Conservation (phyloP, 805 yeast species). For the Suhomyces faveliae region DNA sequence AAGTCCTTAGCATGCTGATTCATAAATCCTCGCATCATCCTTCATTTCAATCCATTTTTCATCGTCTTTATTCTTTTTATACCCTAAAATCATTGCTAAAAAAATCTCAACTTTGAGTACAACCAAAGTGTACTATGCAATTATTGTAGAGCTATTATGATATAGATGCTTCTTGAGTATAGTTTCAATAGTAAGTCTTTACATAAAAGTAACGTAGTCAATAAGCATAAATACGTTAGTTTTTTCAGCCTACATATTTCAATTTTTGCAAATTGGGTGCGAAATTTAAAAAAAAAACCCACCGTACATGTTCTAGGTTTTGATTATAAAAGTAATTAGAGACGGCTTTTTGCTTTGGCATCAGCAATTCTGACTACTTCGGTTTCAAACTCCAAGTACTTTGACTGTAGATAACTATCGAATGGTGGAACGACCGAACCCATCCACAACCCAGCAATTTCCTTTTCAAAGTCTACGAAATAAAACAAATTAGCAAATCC, state of each 20-base stretch:
- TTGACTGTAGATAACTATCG: constrained; percentile 20
- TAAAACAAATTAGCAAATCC: constrained; percentile 40
- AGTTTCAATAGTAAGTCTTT: not conserved
- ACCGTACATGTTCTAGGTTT: too few species aligned
- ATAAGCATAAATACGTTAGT: too few species aligned
- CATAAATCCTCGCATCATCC: not conserved
- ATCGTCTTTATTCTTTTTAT: not conserved
- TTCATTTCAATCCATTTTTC: constrained; percentile 1
- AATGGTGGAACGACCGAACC: constrained; percentile 36
- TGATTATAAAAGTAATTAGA: too few species aligned
- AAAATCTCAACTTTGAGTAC: not conserved
- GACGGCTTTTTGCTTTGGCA: not conserved
- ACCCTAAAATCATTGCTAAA: constrained; percentile 1
- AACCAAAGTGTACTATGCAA: not conserved
- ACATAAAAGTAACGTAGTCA: too few species aligned
- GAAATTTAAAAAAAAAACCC: not conserved
- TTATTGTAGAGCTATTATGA: not conserved
- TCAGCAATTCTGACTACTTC: constrained; percentile 9
- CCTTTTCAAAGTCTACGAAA: constrained; percentile 40
- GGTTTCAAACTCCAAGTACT: constrained; percentile 23
- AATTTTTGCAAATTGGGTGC: not conserved
- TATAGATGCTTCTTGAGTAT: not conserved
- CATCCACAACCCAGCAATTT: constrained; percentile 40
- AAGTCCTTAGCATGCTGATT: not conserved
- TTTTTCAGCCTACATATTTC: too few species aligned